A percentile compares a stretch with the other conserved stretches of the same genome.
Conservation (phyloP, 257 asterid genomes). For the Euphrasia confusa region DNA sequence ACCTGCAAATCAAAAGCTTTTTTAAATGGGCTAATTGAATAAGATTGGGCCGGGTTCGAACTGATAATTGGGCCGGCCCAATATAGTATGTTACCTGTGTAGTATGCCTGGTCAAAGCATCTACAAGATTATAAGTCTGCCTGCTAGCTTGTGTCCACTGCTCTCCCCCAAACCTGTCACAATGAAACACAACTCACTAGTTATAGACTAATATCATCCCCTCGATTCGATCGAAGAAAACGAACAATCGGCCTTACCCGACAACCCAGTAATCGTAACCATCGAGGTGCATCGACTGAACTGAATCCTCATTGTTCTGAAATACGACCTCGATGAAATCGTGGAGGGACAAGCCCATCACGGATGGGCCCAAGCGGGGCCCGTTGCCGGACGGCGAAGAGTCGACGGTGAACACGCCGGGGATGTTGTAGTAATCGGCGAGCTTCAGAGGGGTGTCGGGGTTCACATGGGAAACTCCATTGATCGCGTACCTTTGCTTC, state of each 20-base stretch:
- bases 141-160: constrained; percentile 68
- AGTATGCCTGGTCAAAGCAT: constrained; percentile 87
- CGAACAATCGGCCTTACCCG: constrained; percentile 45
- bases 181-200: constrained; percentile 7
- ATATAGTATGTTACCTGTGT: constrained; percentile 52
- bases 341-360: constrained; percentile 65
- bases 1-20: constrained; percentile 41
- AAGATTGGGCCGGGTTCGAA: too few relatives aligned
- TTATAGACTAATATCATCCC: background rate
- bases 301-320: constrained; percentile 57
- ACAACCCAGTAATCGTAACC: constrained; percentile 98
- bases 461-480: constrained; percentile 63
- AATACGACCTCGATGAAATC: constrained; percentile 76
- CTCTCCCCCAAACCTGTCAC: constrained; percentile 66
- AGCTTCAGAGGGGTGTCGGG: constrained; percentile 89
- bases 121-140: constrained; percentile 67
- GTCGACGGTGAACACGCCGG: constrained; percentile 67
- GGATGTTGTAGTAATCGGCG: constrained; percentile 82
- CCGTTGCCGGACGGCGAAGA: constrained; percentile 55
- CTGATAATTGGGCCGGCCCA: background rate
- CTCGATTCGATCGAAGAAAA: too few relatives aligned
- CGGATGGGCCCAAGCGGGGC: constrained; percentile 47
- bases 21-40: background rate
- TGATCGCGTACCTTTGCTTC: constrained; percentile 79
- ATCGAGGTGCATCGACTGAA: constrained; percentile 92